A percentile compares a stretch with the other conserved stretches of the same genome.
These are phyloP conservation scores for Hamigera avellanea DNA, from an alignment of 495 filamentous ascomycete species.

Conservation along the genomic window DNA sequence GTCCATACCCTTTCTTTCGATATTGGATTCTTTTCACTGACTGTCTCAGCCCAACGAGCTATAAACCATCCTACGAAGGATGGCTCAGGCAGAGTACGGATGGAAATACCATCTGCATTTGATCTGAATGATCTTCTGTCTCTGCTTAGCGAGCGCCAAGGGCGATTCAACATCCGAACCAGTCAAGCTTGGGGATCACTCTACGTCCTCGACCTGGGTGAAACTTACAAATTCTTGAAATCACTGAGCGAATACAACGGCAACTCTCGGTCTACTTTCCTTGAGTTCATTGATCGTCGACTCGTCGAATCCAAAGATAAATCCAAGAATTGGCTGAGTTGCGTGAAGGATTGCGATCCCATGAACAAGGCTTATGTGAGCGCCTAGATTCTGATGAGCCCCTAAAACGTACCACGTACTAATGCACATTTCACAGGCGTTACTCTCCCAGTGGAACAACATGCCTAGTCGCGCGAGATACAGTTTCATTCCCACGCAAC, in stretches of 20 bases:
- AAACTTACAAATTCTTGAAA: conserved; percentile 34
- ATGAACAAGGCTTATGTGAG: conserved; percentile 32
- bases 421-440: conserved; percentile 14
- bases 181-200: conserved; percentile 33
- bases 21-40: conserved; percentile 8
- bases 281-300: conserved; percentile 36
- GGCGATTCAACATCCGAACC: conserved; percentile 37
- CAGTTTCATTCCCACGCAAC: conserved; percentile 27
- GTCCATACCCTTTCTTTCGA: neutral
- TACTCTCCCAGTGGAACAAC: conserved; percentile 39
- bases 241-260: conserved; percentile 33
- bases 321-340: conserved; percentile 36
- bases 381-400: conserved; percentile 3
- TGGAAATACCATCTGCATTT: conserved; percentile 32
- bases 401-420: no score
- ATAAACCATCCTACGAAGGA: conserved; percentile 33
- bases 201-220: conserved; percentile 33
- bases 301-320: conserved; percentile 39
- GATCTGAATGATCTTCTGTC: conserved; percentile 29
- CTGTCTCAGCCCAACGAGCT: conserved; percentile 31
- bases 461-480: conserved; percentile 41
- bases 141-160: conserved; percentile 30
- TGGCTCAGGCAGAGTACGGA: conserved; percentile 21
- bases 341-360: conserved; percentile 34
- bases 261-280: conserved; percentile 33